Conservation (phyloP, 805 yeast species). For the Candida verbasci region DNA sequence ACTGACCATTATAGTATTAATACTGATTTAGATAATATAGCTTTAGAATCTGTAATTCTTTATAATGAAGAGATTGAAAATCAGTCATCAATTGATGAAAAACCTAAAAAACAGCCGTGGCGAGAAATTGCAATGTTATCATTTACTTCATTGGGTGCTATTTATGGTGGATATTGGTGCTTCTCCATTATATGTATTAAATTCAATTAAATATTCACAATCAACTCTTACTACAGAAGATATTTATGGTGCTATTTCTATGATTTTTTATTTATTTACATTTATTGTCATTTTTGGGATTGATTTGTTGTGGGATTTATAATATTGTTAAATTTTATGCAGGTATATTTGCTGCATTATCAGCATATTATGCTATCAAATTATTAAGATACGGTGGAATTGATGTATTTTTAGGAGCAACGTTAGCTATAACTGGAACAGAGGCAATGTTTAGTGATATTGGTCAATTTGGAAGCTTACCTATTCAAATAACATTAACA, state of each 20-base stretch:
- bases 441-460: constrained; percentile 66
- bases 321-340: constrained; percentile 42
- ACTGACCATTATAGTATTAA: constrained; percentile 4
- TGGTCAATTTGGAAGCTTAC: constrained; percentile 49
- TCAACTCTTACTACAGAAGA: constrained; percentile 33
- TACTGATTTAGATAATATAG: constrained; percentile 1
- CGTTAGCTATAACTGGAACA: constrained; percentile 55
- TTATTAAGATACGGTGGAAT: constrained; percentile 36
- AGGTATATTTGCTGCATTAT: constrained; percentile 42
- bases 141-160: constrained; percentile 54
- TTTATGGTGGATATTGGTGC: constrained; percentile 64
- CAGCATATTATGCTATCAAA: constrained; percentile 49
- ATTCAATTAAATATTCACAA: constrained; percentile 25
- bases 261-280: constrained; percentile 53
- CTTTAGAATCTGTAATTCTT: constrained; percentile 4
- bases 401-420: constrained; percentile 45
- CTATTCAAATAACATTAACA: constrained; percentile 46
- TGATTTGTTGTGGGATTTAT: constrained; percentile 43
- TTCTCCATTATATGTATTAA: constrained; percentile 51
- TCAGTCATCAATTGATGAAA: constrained; percentile 3
- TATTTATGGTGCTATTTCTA: constrained; percentile 47
- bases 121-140: constrained; percentile 23
- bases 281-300: constrained; percentile 44
- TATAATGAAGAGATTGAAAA: constrained; percentile 6
- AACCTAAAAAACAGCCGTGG: constrained; percentile 14